Conservation (phyloP, 2,329 filamentous ascomycete species). For the Pseudopyrenochaeta lycopersici region DNA sequence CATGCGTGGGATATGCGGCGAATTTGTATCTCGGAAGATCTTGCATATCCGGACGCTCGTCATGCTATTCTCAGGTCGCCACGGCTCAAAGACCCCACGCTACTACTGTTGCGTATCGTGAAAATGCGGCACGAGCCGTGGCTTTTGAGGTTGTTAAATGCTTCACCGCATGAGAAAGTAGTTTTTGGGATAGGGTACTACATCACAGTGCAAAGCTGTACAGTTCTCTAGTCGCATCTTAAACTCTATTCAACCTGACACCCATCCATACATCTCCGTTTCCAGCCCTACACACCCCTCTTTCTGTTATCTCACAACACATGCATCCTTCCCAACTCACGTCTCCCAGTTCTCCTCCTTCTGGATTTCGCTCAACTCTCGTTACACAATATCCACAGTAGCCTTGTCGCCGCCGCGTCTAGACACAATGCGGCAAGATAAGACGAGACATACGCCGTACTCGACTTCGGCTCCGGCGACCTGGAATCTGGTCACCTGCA, state of each 20-base stretch:
- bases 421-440: constrained; percentile 6
- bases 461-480: constrained; percentile 17
- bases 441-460: constrained; percentile 6
- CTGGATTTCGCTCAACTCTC: background rate
- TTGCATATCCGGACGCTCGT: constrained; percentile 5
- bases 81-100: background rate
- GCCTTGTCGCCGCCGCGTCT: background rate
- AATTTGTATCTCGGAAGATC: constrained; percentile 6
- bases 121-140: background rate
- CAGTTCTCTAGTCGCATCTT: constrained; percentile 13
- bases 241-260: constrained; percentile 12
- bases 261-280: constrained; percentile 10
- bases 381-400: background rate
- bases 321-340: background rate
- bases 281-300: constrained; percentile 9
- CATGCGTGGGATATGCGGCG: background rate
- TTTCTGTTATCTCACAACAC: background rate
- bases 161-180: background rate
- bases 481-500: constrained; percentile 19
- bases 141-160: background rate
- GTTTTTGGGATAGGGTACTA: too few relatives aligned
- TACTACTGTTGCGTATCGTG: background rate
- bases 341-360: constrained; percentile 4
- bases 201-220: background rate
- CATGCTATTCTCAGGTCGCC: constrained; percentile 6